These are phyloP conservation scores for Wilhelminamyces savonicus DNA, from an alignment of 805 yeast genomes.

Conservation along the genomic window DNA sequence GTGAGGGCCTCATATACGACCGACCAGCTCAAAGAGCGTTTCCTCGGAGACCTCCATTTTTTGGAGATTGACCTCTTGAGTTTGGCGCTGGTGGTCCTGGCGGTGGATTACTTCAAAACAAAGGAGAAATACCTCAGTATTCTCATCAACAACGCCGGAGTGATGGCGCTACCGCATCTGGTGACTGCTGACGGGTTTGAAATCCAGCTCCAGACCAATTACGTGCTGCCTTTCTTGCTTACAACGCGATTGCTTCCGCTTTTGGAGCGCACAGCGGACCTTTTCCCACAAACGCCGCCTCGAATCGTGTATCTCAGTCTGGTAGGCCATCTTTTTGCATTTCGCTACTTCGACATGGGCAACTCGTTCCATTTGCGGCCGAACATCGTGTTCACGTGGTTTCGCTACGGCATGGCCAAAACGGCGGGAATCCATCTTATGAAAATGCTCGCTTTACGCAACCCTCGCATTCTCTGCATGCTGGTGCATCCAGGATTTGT, in stretches of 20 bases:
- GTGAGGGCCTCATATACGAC: conserved; percentile 8
- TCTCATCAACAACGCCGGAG: conserved; percentile 73
- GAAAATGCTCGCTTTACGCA: conserved; percentile 54
- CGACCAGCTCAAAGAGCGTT: conserved; percentile 13
- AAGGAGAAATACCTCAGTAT: conserved; percentile 51
- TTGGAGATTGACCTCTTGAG: conserved; percentile 50
- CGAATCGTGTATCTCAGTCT: conserved; percentile 62
- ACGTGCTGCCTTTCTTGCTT: conserved; percentile 66
- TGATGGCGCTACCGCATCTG: conserved; percentile 67
- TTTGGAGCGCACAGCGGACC: conserved; percentile 34
- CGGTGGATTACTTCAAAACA: conserved; percentile 40
- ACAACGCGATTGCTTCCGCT: conserved; percentile 54
- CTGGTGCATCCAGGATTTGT: conserved; percentile 83
- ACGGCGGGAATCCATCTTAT: conserved; percentile 72
- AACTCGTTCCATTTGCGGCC: conserved; percentile 54
- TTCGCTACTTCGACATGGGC: conserved; percentile 41
- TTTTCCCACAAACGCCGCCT: conserved; percentile 31
- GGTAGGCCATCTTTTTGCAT: conserved; percentile 53
- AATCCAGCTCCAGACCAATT: conserved; percentile 74
- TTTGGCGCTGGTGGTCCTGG: conserved; percentile 29
- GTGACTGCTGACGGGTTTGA: conserved; percentile 68
- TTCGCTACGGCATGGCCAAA: conserved; percentile 73
- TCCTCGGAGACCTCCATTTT: conserved; percentile 46
- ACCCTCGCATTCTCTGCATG: conserved; percentile 58
- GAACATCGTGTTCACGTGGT: conserved; percentile 65